Evolutionary conservation across 1,139 yeast genomes (phyloP).

Genomic region (Fermentozyma sake): DNA sequence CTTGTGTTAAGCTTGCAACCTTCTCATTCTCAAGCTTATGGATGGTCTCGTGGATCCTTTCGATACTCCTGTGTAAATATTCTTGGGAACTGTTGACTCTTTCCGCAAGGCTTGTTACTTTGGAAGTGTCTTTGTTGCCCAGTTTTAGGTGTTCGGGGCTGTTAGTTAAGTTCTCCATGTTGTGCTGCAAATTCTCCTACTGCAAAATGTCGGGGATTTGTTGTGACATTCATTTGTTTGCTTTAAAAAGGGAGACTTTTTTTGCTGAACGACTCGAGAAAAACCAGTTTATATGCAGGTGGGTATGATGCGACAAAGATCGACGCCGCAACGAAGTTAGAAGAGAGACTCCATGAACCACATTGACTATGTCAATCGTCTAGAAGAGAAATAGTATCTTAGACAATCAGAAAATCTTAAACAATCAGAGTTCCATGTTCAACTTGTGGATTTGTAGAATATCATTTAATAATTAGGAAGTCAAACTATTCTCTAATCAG

Average conservation of each 20-base stretch:
- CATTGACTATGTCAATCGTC: too few relatives aligned
- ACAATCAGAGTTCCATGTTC: too few relatives aligned
- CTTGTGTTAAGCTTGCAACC: slow-evolving; percentile 24
- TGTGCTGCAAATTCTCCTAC: slow-evolving; percentile 2
- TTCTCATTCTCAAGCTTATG: slow-evolving; percentile 18
- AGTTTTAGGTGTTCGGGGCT: slow-evolving; percentile 4
- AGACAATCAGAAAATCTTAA: too few relatives aligned
- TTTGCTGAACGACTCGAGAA: slow-evolving; percentile 5
- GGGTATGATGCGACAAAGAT: too few relatives aligned
- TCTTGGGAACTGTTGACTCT: neutral
- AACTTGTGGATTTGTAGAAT: too few relatives aligned
- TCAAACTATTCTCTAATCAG: too few relatives aligned
- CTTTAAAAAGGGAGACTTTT: slow-evolving; percentile 3
- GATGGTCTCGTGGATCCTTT: slow-evolving; percentile 13
- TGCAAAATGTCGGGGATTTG: slow-evolving; percentile 10
- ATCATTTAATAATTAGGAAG: too few relatives aligned
- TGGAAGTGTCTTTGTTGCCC: slow-evolving; percentile 6
- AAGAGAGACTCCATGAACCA: too few relatives aligned
- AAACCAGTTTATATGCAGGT: slow-evolving; percentile 1
- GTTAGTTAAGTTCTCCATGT: slow-evolving; percentile 2
- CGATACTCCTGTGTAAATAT: slow-evolving; percentile 7
- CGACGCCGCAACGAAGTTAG: too few relatives aligned
- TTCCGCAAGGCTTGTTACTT: slow-evolving; percentile 2
- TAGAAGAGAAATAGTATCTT: too few relatives aligned
- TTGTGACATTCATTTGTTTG: too few relatives aligned